Base-by-base conservation (phyloP, 345 rosid species). In the Acer campestre region DNA sequence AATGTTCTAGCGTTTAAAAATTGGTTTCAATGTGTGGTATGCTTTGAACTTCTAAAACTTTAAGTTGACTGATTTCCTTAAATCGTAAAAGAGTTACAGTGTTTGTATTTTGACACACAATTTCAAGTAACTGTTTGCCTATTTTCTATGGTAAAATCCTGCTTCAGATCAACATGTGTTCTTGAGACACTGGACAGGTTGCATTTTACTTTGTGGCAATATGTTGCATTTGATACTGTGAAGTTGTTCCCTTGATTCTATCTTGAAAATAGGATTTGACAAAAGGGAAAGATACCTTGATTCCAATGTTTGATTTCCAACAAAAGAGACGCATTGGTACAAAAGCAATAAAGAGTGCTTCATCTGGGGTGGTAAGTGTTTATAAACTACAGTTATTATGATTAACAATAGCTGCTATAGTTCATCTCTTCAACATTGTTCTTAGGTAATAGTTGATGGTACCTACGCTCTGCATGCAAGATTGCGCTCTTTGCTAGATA, bases 401-500 rank as follows among this genome's bases (percentile, higher is more conserved):
- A 51, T 71, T 80, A 76, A 70, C 59, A 16, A 13, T 53, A 29
- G 55, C 75, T 79, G 53, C 68, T 61, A 58, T 77, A 51, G 73
- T 81, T 81, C 22, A 77, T 77, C 29, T 71, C 11, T 74, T 65
- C 16, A 22, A 53, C 74, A 46, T 75, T 66, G 49, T 74, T 80
- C 75, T 75, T 75, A 97, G 99, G 96, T 97, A 73, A 91, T 94
- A 84, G 97, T 97, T 84, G 99, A 97, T 87, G 99, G 99, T 59
- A 91, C 98, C 2, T 97, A 94, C 88, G 98, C 99, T 55, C 84
- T 97, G 51, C 93, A 94, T 88, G 85, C 98, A 72, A 91, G 91
- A 84, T 83, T 97, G 86, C 97, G 99, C 72, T 94, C 99, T 77
- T 89, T 97, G 83, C 85, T 97, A 80, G 99, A 97, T 85, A 97